Conservation (phyloP, 2,329 filamentous ascomycete species). For the Colletotrichum camelliae region DNA sequence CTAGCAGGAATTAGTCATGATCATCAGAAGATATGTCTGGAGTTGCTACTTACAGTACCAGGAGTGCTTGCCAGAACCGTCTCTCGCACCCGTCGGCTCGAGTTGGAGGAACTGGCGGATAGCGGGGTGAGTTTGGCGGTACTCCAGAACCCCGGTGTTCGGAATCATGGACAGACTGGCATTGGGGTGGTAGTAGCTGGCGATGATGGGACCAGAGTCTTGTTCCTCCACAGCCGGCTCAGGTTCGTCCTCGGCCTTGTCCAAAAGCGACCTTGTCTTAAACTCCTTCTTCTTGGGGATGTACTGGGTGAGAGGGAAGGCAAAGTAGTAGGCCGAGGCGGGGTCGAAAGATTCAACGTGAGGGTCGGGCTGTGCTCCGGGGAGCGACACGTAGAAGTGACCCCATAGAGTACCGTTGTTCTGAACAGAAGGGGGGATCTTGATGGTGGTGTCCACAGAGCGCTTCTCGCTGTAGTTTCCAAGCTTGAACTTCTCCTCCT, state of each 20-base stretch:
- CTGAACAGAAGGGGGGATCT: constrained; percentile 80
- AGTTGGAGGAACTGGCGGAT: constrained; percentile 79
- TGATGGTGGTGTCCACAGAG: constrained; percentile 76
- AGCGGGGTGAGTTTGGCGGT: constrained; percentile 72
- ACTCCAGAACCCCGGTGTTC: constrained; percentile 74
- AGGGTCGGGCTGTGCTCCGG: constrained; percentile 80
- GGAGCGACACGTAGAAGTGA: constrained; percentile 87
- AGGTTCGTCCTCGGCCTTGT: constrained; percentile 51
- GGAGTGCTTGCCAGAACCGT: constrained; percentile 82
- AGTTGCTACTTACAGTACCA: constrained; percentile 73
- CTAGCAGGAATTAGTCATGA: constrained; percentile 30
- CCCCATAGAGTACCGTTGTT: constrained; percentile 94
- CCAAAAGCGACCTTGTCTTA: constrained; percentile 89
- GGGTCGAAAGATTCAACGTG: constrained; percentile 73
- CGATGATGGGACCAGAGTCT: constrained; percentile 70
- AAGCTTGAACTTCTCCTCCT: constrained; percentile 81
- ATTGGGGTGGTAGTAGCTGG: constrained; percentile 94
- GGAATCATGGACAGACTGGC: constrained; percentile 88
- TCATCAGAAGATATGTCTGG: not conserved
- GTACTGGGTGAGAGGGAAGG: constrained; percentile 86
- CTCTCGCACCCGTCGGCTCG: constrained; percentile 81
- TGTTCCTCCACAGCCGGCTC: constrained; percentile 59
- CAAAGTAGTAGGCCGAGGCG: constrained; percentile 80
- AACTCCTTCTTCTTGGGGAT: constrained; percentile 87
- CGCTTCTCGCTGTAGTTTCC: constrained; percentile 82